Evolutionary conservation across 2,329 filamentous ascomycete species (phyloP), one percentile per base, ranked within the genome.

Genomic region (Camptophora hylomeconis): DNA sequence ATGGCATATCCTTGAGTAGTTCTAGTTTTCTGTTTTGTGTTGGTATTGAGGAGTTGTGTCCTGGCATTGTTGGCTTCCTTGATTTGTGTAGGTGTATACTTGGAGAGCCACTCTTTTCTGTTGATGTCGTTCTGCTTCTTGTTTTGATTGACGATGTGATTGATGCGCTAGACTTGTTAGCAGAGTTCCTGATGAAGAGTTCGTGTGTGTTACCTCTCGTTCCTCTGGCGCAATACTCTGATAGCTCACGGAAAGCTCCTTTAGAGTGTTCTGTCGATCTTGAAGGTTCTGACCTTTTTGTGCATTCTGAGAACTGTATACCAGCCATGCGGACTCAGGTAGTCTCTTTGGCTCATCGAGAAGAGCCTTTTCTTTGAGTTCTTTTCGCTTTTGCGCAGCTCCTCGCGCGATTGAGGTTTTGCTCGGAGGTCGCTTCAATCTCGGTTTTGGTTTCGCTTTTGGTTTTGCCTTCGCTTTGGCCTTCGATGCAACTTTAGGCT

Each of bases 51-150:
- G 18, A 44, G 27, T 24, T 52, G 37, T 16, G 20, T 34, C 20
- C 75, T 68, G 7, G 75, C 75, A 7, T 39, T 45, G 47, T 80
- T 80, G 32, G 75, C 74, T 3, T 57, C 34, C 24, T 54, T 55
- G 41, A 80, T 76, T 44, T 75, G 48, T 4, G 67, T 54, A 7
- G 69, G 63, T 2, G 67, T 68, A 44, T 73, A 51, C 3, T 49
- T 52, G 17, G 62, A 48, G 12, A 79, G 48, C 69, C 69, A 80
- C 34, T 58, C 46, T 17, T 64, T 53, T 45, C 63, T 65, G 9
- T 53, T 56, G 12, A 53, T 51, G 12, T 48, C 40, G 27, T 62
- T 63, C 9, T 54, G 50, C 21, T 53, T 56, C 12, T 48, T 60
- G 39, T 59, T 62, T 34, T 63, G 45, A 31, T 57, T 58, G 28